Base-by-base conservation (phyloP, 805 yeast species). In the Sungouiozyma intestinalis region DNA sequence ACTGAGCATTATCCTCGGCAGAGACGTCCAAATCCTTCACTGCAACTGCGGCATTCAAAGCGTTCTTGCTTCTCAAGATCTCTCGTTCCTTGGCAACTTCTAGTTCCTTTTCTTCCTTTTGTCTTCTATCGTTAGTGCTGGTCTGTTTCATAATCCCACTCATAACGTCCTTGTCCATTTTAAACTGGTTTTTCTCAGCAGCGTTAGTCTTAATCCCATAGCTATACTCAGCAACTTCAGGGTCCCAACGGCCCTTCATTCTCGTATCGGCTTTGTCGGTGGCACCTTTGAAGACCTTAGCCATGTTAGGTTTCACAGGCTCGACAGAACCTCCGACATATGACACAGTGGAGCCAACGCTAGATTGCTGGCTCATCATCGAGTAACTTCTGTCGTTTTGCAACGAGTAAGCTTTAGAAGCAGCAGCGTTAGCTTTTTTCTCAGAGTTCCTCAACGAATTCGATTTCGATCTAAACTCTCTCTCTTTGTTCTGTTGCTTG, bases 21-120 rank as follows among this genome's bases (percentile, higher is more conserved):
- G 46, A 48, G 4, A 36, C 45, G 50, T 62, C 63, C 51, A 61
- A 53, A 43, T 65, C 57, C 54, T 71, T 55, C 42, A 66, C 59
- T 17, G 57, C 51, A 48, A 62, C 65, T 36, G 68, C 66, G 3
- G 76, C 68, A 21, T 64, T 64, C 31, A 68, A 57, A 16, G 75
- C 70, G 46, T 66, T 50, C 6, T 60, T 45, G 16, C 21, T 29
- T 33, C 35, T 36, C 32, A 18, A n/a, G n/a, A 36, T 50, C 34
- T 58, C 19, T 18, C 21, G 55, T 2, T 86, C 85, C 39, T 85
- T 86, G 18, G 73, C 71, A 1, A 86, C 85, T 39, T 85, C 85
- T 18, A 73, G 71, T 33, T 81, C 83, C 14, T 85, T 85, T 41
- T 76, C 85, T 6, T 79, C 72, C 13, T 72, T 58, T 31, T 40